A percentile compares a stretch with the other conserved stretches of the same genome.
phyloP scores from a whole-genome alignment of 2,329 filamentous ascomycete species.

The Zymoseptoria ardabiliae region DNA sequence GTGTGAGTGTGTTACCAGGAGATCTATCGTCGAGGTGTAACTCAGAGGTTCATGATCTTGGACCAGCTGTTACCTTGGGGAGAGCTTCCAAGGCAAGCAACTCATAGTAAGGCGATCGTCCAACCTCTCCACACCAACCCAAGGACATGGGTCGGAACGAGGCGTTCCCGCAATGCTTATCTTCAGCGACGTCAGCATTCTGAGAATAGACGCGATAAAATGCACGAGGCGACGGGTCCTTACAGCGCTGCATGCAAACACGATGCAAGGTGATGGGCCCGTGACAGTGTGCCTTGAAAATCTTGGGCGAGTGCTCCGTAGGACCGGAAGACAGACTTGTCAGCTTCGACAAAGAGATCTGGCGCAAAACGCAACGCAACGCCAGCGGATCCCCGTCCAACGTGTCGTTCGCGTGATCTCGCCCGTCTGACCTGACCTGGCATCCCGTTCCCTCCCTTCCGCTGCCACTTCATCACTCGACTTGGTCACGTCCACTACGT shows the following conservation, averaged over 20 bases:
- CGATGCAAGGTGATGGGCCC: too few species aligned
- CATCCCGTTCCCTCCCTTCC: background rate
- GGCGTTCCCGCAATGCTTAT: too few species aligned
- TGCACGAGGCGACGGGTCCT: too few species aligned
- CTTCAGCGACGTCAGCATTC: too few species aligned
- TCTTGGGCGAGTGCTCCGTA: too few species aligned
- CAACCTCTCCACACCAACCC: background rate
- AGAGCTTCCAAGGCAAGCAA: too few species aligned
- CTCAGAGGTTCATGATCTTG: background rate
- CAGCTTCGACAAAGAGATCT: background rate
- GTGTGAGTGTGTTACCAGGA: background rate
- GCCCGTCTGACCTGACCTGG: background rate
- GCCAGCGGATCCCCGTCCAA: background rate
- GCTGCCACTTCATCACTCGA: background rate
- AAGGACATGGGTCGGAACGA: too few species aligned
- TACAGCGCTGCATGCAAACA: too few species aligned
- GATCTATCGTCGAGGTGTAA: background rate
- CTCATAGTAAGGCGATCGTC: background rate
- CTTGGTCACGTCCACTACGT: background rate
- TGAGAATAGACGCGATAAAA: too few species aligned
- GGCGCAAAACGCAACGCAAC: background rate
- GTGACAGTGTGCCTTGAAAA: too few species aligned
- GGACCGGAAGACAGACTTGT: background rate
- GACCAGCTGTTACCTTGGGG: background rate
- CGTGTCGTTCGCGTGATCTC: background rate